Evolutionary conservation across 2,329 filamentous ascomycete genomes (phyloP).

Genomic region (Colletotrichum sojae): DNA sequence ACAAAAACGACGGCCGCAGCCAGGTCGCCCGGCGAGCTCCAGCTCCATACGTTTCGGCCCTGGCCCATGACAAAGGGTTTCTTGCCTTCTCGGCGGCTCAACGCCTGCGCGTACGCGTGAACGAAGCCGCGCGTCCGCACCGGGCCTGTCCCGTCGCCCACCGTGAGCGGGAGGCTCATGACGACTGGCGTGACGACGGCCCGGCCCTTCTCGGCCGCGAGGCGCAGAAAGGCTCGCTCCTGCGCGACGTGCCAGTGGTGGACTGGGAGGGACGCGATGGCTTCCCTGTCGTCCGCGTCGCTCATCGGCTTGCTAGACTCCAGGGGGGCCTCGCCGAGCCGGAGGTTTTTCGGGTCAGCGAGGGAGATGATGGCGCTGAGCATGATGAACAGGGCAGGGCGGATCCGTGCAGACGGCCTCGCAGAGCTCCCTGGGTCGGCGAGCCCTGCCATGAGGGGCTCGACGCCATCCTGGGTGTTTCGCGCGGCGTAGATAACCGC

Average conservation of each 20-base stretch:
- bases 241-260: too few species aligned
- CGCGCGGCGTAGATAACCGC: too few species aligned
- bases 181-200: neutral
- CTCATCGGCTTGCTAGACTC: too few species aligned
- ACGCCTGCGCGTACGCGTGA: neutral
- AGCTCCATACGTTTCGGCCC: constrained; percentile 17
- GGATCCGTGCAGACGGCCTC: too few species aligned
- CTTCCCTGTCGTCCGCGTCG: too few species aligned
- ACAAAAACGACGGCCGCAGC: neutral
- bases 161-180: constrained; percentile 16
- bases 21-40: constrained; percentile 8
- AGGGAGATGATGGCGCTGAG: constrained; percentile 29
- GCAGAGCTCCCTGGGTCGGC: neutral
- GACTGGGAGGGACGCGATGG: too few species aligned
- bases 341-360: constrained; percentile 22
- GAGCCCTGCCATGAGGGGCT: too few species aligned
- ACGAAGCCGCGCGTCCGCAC: constrained; percentile 12
- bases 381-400: constrained; percentile 17
- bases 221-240: too few species aligned
- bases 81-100: neutral
- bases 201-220: neutral
- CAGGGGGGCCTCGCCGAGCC: constrained; percentile 6
- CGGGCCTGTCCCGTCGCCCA: constrained; percentile 19
- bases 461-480: too few species aligned
- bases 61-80: constrained; percentile 10